Conservation (phyloP, 371 early-diverging fungal genomes). For the Paraphysoderma sedebokerense region DNA sequence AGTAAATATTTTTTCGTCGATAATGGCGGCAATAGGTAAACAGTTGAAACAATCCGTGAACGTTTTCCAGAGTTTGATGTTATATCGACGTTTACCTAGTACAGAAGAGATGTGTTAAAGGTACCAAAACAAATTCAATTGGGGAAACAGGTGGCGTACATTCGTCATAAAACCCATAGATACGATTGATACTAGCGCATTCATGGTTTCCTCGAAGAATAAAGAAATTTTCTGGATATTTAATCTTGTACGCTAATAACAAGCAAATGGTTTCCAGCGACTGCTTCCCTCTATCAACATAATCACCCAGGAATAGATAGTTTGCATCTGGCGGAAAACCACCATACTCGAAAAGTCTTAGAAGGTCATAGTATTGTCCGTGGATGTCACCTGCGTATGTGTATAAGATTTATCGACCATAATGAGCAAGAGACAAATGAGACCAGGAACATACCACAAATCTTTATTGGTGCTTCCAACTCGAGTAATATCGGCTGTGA, state of each 20-base stretch:
- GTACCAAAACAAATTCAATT: neutral
- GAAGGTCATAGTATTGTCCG: constrained; percentile 88
- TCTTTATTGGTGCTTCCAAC: constrained; percentile 86
- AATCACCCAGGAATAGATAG: constrained; percentile 90
- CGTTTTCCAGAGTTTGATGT: constrained; percentile 83
- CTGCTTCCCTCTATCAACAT: constrained; percentile 90
- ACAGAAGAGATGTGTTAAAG: neutral
- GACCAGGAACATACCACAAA: constrained; percentile 45
- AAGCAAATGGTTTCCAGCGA: constrained; percentile 52
- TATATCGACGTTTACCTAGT: constrained; percentile 72
- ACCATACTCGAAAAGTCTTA: constrained; percentile 82
- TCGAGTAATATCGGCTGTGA: constrained; percentile 82
- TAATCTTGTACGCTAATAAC: constrained; percentile 78
- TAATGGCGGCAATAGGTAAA: constrained; percentile 84
- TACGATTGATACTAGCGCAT: constrained; percentile 76
- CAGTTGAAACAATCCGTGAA: constrained; percentile 87
- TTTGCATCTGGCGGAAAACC: constrained; percentile 83
- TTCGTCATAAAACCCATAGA: constrained; percentile 98
- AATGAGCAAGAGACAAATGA: constrained; percentile 13
- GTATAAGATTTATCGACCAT: constrained; percentile 13
- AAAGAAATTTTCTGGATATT: constrained; percentile 93
- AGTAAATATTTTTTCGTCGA: constrained; percentile 85
- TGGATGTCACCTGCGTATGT: constrained; percentile 60
- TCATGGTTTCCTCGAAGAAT: constrained; percentile 93
- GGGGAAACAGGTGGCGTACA: constrained; percentile 36